These are phyloP conservation scores for Paramecium tetraurelia DNA, from an alignment of 73 alveolate genomes.

Conservation along the genomic window DNA sequence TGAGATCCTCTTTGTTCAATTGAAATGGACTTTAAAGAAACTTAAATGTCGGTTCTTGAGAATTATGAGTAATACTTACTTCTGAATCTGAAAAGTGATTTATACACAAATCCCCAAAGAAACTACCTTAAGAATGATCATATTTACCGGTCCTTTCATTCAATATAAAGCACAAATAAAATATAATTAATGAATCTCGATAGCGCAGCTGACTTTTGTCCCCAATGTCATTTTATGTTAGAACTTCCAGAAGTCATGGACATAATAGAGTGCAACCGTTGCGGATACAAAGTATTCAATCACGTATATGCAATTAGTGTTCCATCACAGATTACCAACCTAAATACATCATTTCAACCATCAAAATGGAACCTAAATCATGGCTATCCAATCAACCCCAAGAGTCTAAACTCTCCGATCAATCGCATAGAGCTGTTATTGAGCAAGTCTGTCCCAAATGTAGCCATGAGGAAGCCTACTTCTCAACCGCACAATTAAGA, in stretches of 20 bases:
- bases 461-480: slow-evolving; percentile 78
- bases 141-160: neutral
- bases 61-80: neutral
- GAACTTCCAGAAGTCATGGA: slow-evolving; percentile 52
- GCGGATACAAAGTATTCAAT: slow-evolving; percentile 1
- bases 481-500: slow-evolving; percentile 81
- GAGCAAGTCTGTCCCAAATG: slow-evolving; percentile 90
- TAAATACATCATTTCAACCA: neutral
- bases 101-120: neutral
- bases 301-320: neutral
- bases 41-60: neutral
- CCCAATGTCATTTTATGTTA: slow-evolving; percentile 45
- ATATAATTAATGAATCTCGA: slow-evolving; percentile 35
- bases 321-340: neutral
- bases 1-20: neutral
- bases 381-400: neutral
- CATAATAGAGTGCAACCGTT: slow-evolving; percentile 39
- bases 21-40: neutral
- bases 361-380: slow-evolving; percentile 43
- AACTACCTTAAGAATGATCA: neutral
- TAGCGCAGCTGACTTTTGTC: slow-evolving; percentile 60
- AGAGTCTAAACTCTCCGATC: neutral
- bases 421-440: slow-evolving; percentile 73
- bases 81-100: neutral
- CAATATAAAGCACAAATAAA: neutral